Percentiles rank a stretch among this genome's conserved stretches.
Conservation (phyloP, 2,329 filamentous ascomycete species). For the Calonectria pauciramosa region DNA sequence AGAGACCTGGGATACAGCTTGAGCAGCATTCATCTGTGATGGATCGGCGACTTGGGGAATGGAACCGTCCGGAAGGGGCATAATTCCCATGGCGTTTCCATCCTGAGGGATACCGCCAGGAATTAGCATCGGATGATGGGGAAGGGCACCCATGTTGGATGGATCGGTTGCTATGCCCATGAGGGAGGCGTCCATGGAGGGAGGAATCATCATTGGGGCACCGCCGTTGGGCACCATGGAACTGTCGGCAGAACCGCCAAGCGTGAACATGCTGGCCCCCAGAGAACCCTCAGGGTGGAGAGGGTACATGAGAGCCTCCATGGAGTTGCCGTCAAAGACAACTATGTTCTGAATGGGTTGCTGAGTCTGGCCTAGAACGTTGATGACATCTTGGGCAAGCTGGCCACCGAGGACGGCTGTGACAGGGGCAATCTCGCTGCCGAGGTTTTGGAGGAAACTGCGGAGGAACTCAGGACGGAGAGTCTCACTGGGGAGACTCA, state of each 20-base stretch:
- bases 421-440: conserved; percentile 86
- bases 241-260: conserved; percentile 29
- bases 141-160: conserved; percentile 40
- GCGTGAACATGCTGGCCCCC: conserved; percentile 62
- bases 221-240: conserved; percentile 41
- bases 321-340: conserved; percentile 88
- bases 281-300: conserved; percentile 78
- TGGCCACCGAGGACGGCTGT: conserved; percentile 91
- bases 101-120: conserved; percentile 32
- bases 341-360: conserved; percentile 97
- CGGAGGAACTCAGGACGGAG: conserved; percentile 80
- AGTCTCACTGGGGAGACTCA: conserved; percentile 77
- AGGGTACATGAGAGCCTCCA: conserved; percentile 84
- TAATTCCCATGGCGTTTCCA: conserved; percentile 22
- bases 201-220: conserved; percentile 40
- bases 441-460: conserved; percentile 88
- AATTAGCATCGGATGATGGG: conserved; percentile 44
- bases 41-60: conserved; percentile 28
- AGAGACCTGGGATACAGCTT: conserved; percentile 14
- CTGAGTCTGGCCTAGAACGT: conserved; percentile 90
- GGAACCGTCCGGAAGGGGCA: conserved; percentile 34
- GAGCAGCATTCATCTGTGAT: conserved; percentile 30
- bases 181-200: conserved; percentile 39
- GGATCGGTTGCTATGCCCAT: conserved; percentile 40
- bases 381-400: conserved; percentile 96